Base-by-base conservation (phyloP, 768 basidiomycete species). In the Lanmaoa pseudosensibilis region DNA sequence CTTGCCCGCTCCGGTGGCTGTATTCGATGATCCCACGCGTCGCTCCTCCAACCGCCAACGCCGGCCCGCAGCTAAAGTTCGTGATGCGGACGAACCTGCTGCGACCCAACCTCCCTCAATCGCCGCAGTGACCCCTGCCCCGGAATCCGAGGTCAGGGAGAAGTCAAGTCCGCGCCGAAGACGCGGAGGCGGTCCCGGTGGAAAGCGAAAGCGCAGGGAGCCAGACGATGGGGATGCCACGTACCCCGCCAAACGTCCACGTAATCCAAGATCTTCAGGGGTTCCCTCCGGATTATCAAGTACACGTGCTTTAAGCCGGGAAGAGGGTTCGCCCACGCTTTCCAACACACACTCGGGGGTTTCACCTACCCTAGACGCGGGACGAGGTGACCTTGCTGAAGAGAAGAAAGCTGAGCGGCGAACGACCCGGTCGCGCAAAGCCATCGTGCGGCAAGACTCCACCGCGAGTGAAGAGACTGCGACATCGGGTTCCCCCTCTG, bases 241-340 rank as follows among this genome's bases (percentile, higher is more conserved):
- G n/a, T 88, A 87, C 64, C 86, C 87, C n/a, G 83, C 86, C 12
- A 88, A 87, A 71, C 79, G 85, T 25, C 77, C 83, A 19, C 80
- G 86, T 27, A 74, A 78, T 52, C 78, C 83, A 7, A 73, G 86
- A 57, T 77, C 65, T 15, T 69, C 69, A 41, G 62, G 69, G 54
- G 30, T 62, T 65, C 33, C 57, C 12, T 55, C 59, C 15, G 54
- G 61, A 7, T 34, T 53, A 45, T 23, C 52, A 15, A 50, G 65
- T 33, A 56, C 54, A 47, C 70, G 58, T 62, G 64, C 54, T 41
- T 48, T 66, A 3, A 73, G 65, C 44, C 60, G 54, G n/a, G 80
- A 80, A 52, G 79, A 77, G 0, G 79, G 76, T n/a, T 75, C 74
- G 2, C 74, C 77, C 18, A 60, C 71, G 21, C 77, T 73, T 27